Percentiles rank a stretch among this genome's conserved stretches.
Conservation (phyloP, 129 eudicot genomes). For the Flaveria sonorensis region DNA sequence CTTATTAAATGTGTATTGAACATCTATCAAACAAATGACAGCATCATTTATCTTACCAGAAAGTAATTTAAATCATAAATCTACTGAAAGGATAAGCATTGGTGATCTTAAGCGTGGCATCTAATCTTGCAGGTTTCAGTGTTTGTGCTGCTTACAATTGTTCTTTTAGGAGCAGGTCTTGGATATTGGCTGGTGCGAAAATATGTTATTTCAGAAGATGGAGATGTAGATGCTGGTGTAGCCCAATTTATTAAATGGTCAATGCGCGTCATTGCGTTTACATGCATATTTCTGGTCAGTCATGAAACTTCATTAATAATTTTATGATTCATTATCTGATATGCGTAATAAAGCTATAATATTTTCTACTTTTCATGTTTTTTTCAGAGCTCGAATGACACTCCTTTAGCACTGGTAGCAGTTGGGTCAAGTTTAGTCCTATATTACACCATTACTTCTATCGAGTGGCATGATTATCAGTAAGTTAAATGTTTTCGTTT, state of each 20-base stretch:
- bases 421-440: slow-evolving; percentile 42
- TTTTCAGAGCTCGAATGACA: slow-evolving; percentile 77
- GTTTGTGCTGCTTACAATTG: slow-evolving; percentile 51
- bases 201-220: slow-evolving; percentile 72
- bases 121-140: slow-evolving; percentile 53
- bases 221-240: slow-evolving; percentile 75
- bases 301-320: slow-evolving; percentile 8
- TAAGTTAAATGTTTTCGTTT: slow-evolving; percentile 36
- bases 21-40: not conserved
- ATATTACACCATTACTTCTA: slow-evolving; percentile 31
- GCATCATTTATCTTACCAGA: not conserved
- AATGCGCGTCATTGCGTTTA: slow-evolving; percentile 63
- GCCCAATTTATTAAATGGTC: slow-evolving; percentile 93
- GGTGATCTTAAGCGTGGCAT: not conserved
- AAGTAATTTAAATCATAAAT: not conserved
- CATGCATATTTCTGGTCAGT: slow-evolving; percentile 68
- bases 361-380: not conserved
- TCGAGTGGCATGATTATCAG: slow-evolving; percentile 46
- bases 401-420: slow-evolving; percentile 63
- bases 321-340: not conserved
- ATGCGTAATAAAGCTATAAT: not conserved
- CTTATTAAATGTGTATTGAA: not conserved
- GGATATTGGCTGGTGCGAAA: slow-evolving; percentile 80
- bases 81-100: not conserved
- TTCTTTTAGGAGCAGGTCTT: slow-evolving; percentile 72